Conservation (phyloP, 1,284 basidiomycete genomes). For the Heliocybe sulcata region DNA sequence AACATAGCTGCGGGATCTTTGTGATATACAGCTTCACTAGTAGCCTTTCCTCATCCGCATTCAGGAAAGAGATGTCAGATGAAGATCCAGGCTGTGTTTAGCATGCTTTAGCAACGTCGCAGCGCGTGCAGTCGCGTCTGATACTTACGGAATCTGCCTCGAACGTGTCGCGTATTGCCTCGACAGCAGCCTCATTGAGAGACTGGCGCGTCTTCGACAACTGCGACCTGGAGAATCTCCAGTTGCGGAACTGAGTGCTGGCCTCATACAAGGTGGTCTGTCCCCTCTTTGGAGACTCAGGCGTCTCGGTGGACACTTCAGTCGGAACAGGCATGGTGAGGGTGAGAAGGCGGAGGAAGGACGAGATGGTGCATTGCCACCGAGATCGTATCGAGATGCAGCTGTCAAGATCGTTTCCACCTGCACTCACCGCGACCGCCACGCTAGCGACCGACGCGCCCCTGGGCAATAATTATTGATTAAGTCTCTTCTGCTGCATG, state of each 20-base stretch:
- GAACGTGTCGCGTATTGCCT: constrained; percentile 67
- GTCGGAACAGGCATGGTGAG: background rate
- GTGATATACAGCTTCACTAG: constrained; percentile 87
- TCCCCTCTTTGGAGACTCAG: background rate
- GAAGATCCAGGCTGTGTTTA: constrained; percentile 57
- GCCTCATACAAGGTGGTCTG: constrained; percentile 57
- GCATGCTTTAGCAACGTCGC: constrained; percentile 3
- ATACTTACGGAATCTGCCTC: constrained; percentile 71
- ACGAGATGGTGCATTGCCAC: background rate
- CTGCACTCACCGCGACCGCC: background rate
- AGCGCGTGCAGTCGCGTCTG: constrained; percentile 5
- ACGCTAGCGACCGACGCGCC: background rate
- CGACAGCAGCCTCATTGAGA: constrained; percentile 70
- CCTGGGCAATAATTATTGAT: background rate
- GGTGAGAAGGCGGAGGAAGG: background rate
- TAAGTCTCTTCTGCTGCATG: background rate
- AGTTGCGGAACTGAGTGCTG: constrained; percentile 83
- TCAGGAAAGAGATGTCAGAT: constrained; percentile 62
- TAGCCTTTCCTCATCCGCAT: constrained; percentile 78
- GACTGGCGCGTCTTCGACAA: constrained; percentile 52
- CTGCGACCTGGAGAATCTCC: constrained; percentile 74
- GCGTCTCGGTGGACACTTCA: background rate
- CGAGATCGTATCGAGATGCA: background rate
- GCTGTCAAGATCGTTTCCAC: background rate
- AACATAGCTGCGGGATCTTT: constrained; percentile 82